Conservation (phyloP, 2,329 filamentous ascomycete genomes). For the Juglanconis oblonga region DNA sequence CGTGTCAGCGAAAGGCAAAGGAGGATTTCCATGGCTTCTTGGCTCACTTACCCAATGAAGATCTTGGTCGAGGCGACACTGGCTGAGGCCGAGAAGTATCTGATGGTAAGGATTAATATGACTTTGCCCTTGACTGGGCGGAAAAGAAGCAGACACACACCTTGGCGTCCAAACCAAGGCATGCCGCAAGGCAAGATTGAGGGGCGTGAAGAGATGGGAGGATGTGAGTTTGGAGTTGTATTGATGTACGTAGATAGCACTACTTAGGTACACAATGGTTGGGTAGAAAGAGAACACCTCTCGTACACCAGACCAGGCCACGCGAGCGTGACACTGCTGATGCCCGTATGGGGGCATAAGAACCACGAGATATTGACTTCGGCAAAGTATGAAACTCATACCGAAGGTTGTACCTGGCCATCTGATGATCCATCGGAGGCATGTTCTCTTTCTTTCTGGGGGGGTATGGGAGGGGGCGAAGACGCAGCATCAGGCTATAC, state of each 20-base stretch:
- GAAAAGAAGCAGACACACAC: neutral
- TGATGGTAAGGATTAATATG: neutral
- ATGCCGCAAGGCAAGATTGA: neutral
- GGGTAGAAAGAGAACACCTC: neutral
- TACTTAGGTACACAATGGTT: neutral
- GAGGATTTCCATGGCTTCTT: neutral
- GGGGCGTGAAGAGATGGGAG: neutral
- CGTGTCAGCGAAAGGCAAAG: neutral
- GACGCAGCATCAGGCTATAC: neutral
- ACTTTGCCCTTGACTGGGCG: neutral
- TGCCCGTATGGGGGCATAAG: neutral
- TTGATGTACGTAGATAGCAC: conserved; percentile 1
- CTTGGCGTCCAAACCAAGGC: neutral
- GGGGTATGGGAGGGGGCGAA: neutral
- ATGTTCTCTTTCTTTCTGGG: neutral
- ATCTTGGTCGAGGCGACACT: neutral
- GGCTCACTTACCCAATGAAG: conserved; percentile 1
- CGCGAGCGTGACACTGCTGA: neutral
- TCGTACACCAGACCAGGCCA: neutral
- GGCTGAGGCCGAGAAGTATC: conserved; percentile 5
- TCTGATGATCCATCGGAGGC: too few relatives aligned
- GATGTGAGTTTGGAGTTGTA: neutral
- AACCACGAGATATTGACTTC: neutral
- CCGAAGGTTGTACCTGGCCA: too few relatives aligned
- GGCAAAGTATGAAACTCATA: neutral